phyloP scores from a whole-genome alignment of 2,329 filamentous ascomycete genomes.

The Elsinoe perseae region DNA sequence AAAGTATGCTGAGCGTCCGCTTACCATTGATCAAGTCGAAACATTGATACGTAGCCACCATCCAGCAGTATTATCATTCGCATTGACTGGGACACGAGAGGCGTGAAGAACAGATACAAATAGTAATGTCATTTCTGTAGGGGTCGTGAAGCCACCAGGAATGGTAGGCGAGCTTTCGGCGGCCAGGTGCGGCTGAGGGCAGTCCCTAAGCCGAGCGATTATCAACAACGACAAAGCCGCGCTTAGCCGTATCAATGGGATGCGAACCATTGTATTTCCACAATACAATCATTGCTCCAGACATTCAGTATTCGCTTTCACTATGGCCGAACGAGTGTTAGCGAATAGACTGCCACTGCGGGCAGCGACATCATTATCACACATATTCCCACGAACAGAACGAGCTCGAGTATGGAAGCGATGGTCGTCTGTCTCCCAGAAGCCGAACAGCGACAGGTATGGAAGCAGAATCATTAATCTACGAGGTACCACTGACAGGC shows the following conservation, averaged over 20 bases:
- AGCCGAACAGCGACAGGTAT: slow-evolving; percentile 53
- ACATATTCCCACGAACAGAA: not conserved
- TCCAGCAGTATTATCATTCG: too few relatives aligned
- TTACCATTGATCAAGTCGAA: too few relatives aligned
- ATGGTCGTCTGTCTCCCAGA: slow-evolving; percentile 52
- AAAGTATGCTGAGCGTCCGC: too few relatives aligned
- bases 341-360: not conserved
- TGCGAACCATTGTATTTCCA: not conserved
- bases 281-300: not conserved
- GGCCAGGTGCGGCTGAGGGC: not conserved
- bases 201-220: not conserved
- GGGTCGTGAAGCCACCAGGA: too few relatives aligned
- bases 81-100: too few relatives aligned
- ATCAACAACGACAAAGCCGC: not conserved
- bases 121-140: too few relatives aligned
- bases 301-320: not conserved
- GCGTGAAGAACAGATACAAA: too few relatives aligned
- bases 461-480: slow-evolving; percentile 19
- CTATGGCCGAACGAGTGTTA: slow-evolving; percentile 6
- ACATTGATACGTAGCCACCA: too few relatives aligned
- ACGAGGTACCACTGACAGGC: slow-evolving; percentile 3
- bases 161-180: not conserved
- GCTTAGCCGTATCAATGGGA: not conserved
- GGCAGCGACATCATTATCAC: not conserved
- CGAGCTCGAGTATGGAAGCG: slow-evolving; percentile 25